Percentiles rank a stretch among this genome's conserved stretches.
Evolutionary conservation across 495 filamentous ascomycete genomes (phyloP).

Genomic region (Penicillium verhagenii): DNA sequence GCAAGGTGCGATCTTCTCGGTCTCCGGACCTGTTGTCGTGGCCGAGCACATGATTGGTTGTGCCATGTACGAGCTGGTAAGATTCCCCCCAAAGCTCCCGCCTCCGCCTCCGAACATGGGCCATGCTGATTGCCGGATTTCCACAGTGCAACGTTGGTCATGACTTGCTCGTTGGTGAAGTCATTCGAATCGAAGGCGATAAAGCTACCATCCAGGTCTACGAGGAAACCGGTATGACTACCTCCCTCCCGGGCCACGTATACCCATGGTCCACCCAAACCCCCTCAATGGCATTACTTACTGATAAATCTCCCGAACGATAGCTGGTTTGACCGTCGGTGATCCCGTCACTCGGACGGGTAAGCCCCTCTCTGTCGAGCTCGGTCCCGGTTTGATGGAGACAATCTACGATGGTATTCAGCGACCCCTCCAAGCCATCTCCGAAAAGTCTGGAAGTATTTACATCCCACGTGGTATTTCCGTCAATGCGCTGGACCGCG

Average conservation of each 20-base stretch:
- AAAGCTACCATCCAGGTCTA: constrained; percentile 98
- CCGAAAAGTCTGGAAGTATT: constrained; percentile 74
- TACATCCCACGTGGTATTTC: constrained; percentile 95
- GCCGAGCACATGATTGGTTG: constrained; percentile 98
- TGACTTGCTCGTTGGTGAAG: constrained; percentile 87
- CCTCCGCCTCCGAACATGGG: constrained; percentile 2
- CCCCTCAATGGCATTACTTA: constrained; percentile 21
- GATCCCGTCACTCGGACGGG: constrained; percentile 88
- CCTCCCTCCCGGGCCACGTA: constrained; percentile 8
- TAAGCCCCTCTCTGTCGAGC: constrained; percentile 95
- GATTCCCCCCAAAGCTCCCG: constrained; percentile 20
- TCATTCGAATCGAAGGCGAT: constrained; percentile 95
- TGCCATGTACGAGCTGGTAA: constrained; percentile 98
- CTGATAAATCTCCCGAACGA: constrained; percentile 6
- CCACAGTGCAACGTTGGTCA: constrained; percentile 82
- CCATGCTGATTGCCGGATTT: constrained; percentile 7
- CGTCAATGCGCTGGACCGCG: constrained; percentile 82
- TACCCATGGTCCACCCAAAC: constrained; percentile 8
- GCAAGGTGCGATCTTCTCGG: constrained; percentile 56
- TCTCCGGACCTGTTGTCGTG: constrained; percentile 83
- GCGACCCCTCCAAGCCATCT: constrained; percentile 84
- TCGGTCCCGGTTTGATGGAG: constrained; percentile 95
- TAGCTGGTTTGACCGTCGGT: constrained; percentile 93
- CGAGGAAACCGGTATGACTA: constrained; percentile 83
- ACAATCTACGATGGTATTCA: constrained; percentile 99